Evolutionary conservation across 176 grass and related monocot species (phyloP), one percentile per base, ranked within the genome.

Genomic region (Oryza brachyantha): DNA sequence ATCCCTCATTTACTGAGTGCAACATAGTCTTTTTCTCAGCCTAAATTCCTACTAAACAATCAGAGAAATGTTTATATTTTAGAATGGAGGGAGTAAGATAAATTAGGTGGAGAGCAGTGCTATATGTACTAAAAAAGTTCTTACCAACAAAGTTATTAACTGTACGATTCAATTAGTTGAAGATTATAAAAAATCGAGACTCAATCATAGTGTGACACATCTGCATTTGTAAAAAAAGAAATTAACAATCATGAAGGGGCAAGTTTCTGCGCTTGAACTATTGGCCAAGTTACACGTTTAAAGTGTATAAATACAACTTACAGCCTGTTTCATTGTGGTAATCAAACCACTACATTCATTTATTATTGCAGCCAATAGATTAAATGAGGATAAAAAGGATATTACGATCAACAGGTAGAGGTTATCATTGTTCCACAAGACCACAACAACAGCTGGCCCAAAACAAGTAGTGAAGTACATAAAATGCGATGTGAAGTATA

Each of bases 241-340:
- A n/a, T n/a, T n/a, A n/a, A n/a, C n/a, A n/a, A n/a, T n/a, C n/a
- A n/a, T n/a, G n/a, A n/a, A n/a, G 40, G 64, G 28, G 40, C 52
- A 86, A 64, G 40, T 70, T 70, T 87, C 21, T 70, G 54, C 3
- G 9, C 24, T 70, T 72, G 52, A 61, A 39, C 31, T 72, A 58
- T 3, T 26, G 25, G 4, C 58, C 37, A 70, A 84, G 25, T 63
- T 59, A 31, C 42, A 72, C 21, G 55, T 79, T 21, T 52, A 2
- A 11, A 37, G n/a, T 28, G 59, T 26, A 16, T 74, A 62, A 61
- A 54, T 55, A 31, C 34, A 76, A 43, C 50, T 52, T 8, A 66
- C 16, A 40, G n/a, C 28, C 29, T 59, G 21, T 22, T 10, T 64
- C 45, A 39, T 32, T 13, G 50, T 54, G 10, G 40, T 24, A 61